Conservation (phyloP, 805 yeast genomes). For the Yamadazyma insecticola region DNA sequence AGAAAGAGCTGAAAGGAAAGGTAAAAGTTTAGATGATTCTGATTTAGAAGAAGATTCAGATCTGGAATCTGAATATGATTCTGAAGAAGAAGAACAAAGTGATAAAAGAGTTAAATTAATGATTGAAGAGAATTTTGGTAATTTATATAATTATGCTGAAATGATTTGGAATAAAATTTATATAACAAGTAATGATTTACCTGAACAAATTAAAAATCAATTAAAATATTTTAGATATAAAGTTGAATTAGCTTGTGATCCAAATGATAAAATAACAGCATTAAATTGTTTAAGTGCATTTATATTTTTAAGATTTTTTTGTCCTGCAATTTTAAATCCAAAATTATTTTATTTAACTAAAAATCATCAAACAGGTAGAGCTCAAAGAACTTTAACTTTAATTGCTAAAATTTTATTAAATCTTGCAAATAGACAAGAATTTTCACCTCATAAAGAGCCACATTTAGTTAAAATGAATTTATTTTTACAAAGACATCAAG, state of each 20-base stretch:
- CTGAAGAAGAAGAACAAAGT: slow-evolving; percentile 29
- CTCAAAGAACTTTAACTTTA: slow-evolving; percentile 75
- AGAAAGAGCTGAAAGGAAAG: slow-evolving; percentile 22
- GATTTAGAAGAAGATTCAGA: slow-evolving; percentile 12
- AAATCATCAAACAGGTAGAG: slow-evolving; percentile 63
- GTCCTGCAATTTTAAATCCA: slow-evolving; percentile 91
- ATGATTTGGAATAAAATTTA: slow-evolving; percentile 65
- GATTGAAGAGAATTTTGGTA: slow-evolving; percentile 44
- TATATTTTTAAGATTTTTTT: slow-evolving; percentile 54
- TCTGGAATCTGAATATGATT: slow-evolving; percentile 20
- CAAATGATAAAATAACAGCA: slow-evolving; percentile 48
- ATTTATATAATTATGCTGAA: slow-evolving; percentile 47
- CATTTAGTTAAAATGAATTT: slow-evolving; percentile 66
- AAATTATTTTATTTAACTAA: slow-evolving; percentile 71
- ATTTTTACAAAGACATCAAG: slow-evolving; percentile 55
- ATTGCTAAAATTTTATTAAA: slow-evolving; percentile 77
- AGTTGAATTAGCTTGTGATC: slow-evolving; percentile 59
- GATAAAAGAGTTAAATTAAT: slow-evolving; percentile 26
- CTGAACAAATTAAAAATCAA: slow-evolving; percentile 59
- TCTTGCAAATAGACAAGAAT: slow-evolving; percentile 68
- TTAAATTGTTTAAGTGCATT: slow-evolving; percentile 79
- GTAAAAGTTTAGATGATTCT: slow-evolving; percentile 18
- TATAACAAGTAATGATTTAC: slow-evolving; percentile 68
- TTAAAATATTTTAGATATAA: slow-evolving; percentile 59
- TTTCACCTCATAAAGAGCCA: slow-evolving; percentile 80